A percentile compares a stretch with the other conserved stretches of the same genome.
phyloP scores from a whole-genome alignment of 2,329 filamentous ascomycete species.

The Fusarium odoratissimum region DNA sequence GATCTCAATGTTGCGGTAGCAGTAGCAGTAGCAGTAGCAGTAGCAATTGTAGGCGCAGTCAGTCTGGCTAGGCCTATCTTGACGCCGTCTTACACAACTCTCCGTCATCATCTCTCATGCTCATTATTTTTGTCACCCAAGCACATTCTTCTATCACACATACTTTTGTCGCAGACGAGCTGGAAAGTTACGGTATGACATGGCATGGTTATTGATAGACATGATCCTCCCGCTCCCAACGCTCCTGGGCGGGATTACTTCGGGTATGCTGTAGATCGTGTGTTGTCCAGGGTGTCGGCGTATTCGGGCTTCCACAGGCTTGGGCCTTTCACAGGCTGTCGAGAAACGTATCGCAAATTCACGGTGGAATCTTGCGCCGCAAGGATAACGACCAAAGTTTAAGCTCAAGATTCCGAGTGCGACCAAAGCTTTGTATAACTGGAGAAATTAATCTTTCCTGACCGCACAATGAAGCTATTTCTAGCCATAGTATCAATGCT shows the following conservation, averaged over 20 bases:
- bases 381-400: constrained; percentile 6
- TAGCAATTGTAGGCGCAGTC: constrained; percentile 24
- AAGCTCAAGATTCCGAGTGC: neutral
- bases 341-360: constrained; percentile 14
- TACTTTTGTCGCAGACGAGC: neutral
- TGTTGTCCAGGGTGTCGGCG: neutral
- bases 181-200: neutral
- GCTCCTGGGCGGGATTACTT: constrained; percentile 11
- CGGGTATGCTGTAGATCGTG: constrained; percentile 31
- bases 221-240: constrained; percentile 14
- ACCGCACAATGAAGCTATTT: constrained; percentile 8
- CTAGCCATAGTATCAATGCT: neutral
- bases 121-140: neutral
- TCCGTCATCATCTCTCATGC: constrained; percentile 10
- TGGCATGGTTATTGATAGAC: constrained; percentile 15
- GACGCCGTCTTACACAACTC: constrained; percentile 17
- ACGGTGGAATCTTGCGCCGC: constrained; percentile 6
- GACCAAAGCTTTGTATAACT: neutral
- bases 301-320: constrained; percentile 24
- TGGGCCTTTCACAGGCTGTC: constrained; percentile 24
- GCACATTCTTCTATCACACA: neutral
- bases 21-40: constrained; percentile 31
- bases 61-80: constrained; percentile 9
- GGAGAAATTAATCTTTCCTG: neutral
- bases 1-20: constrained; percentile 24